Base-by-base conservation (phyloP, 2,329 filamentous ascomycete genomes). In the Colletotrichum filicis region DNA sequence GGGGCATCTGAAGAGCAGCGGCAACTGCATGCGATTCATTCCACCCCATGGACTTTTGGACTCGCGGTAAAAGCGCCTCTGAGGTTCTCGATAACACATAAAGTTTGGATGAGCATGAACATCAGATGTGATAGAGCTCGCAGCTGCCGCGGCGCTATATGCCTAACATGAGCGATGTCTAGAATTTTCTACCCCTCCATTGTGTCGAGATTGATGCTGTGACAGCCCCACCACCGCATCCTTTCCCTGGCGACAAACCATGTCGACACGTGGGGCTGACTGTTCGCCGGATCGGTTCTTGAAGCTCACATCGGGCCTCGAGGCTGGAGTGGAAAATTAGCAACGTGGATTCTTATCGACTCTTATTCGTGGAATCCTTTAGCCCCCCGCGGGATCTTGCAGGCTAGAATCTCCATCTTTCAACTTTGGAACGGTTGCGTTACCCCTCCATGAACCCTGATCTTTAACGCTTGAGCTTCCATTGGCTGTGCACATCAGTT, bases 131-230 rank as follows among this genome's bases (percentile, higher is more conserved):
- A 46, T 71, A 64, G 53, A 24, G 26, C 24, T 5, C n/a, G 32
- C 11, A 12, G 66, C 56, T 35, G 22, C 3, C 12, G n/a, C 7
- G 8, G 2, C 35, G n/a, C 66, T 52, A 61, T 66, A 52, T 24
- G 56, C 60, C 37, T 62, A 73, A 71, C 59, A 66, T 8, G 24
- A 26, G 1, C 30, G 26, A 52, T 49, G 71, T 73, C 71, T 70
- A 73, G 71, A 73, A 73, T 57, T 61, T 73, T 73, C 66, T 46
- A 71, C 65, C 59, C 64, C 69, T 53, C 65, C 58, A 55, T 56
- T 37, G 52, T 52, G 52, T 72, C 65, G 49, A 52, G 19, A 60
- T 46, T 35, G 19, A 19, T 24, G 55, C 55, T 52, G 66, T 57
- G 61, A 61, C 46, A 11, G 71, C 56, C 46, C 60, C 49, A 70